Base-by-base conservation (phyloP, 768 basidiomycete species). In the Scleroderma bovista region DNA sequence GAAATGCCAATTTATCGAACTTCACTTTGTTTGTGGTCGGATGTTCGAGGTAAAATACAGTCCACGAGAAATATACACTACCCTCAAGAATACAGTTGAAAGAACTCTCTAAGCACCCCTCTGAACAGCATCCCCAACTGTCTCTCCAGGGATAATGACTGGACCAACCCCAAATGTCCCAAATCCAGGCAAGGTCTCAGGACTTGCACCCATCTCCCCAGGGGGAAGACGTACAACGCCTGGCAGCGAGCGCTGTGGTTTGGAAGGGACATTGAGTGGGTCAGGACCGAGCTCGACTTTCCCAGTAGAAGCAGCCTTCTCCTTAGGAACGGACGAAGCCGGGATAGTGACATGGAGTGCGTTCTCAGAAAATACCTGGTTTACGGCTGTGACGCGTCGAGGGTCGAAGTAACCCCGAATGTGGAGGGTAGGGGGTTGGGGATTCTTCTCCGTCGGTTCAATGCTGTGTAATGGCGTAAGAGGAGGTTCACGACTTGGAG, bases 321-420 rank as follows among this genome's bases (percentile, higher is more conserved):
- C 34, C 15, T 50, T 47, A 8, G 62, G 57, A 20, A 67, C 20
- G 23, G 65, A 56, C 2, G 53, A 19, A 1, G 49, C 29, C 15
- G 65, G 65, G 24, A 69, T 56, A 0, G 45, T 58, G 43, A 55
- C 56, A 6, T 69, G 59, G 46, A 49, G 55, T 0, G 57, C 55
- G 23, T 46, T 32, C 33, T 70, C 65, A 32, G 70, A 46, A 19
- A 60, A 50, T 31, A 72, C 56, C 44, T 71, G 70, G 51, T 72
- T 69, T 44, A 71, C 60, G 9, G 40, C 38, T 0, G 52, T 47
- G 20, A 67, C 62, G 13, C 69, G 59, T 38, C 69, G 57, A 3
- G 69, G 70, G 38, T 70, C 69, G 45, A 71, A 71, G 15, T 61
- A 65, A 11, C 69, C 68, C 3, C 22, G 64, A 3, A 61, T 22